Percentiles rank a stretch among this genome's conserved stretches.
Evolutionary conservation across 176 grass and related monocot genomes (phyloP).

Genomic region (Coix lacrymajobi): DNA sequence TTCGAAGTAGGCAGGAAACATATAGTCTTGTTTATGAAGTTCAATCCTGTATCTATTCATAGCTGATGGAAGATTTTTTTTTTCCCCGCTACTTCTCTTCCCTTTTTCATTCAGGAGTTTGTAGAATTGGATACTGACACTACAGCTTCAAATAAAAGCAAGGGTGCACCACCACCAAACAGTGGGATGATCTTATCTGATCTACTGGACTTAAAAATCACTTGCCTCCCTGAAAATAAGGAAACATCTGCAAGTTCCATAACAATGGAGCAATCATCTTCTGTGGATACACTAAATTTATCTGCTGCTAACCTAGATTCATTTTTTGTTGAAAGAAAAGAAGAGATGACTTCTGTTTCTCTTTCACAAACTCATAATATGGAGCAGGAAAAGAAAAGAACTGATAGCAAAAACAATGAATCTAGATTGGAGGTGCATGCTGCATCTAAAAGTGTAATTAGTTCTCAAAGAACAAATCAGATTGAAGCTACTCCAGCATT

Average conservation of each 20-base stretch:
- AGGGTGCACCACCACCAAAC: slow-evolving; percentile 46
- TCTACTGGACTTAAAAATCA: slow-evolving; percentile 73
- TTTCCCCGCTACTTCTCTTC: neutral
- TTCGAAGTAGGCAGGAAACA: slow-evolving; percentile 9
- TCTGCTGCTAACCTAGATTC: slow-evolving; percentile 59
- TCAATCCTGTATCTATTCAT: slow-evolving; percentile 24
- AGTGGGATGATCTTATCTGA: slow-evolving; percentile 62
- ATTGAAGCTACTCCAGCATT: slow-evolving; percentile 47
- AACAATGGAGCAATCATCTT: slow-evolving; percentile 28
- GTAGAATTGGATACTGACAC: slow-evolving; percentile 64
- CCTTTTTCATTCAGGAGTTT: slow-evolving; percentile 55
- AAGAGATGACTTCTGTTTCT: slow-evolving; percentile 22
- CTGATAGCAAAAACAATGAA: slow-evolving; percentile 19
- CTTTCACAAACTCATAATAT: slow-evolving; percentile 6
- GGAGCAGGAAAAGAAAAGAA: slow-evolving; percentile 32
- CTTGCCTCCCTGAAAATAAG: slow-evolving; percentile 41
- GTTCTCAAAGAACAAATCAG: slow-evolving; percentile 28
- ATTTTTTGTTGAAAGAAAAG: slow-evolving; percentile 58
- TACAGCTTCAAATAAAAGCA: slow-evolving; percentile 50
- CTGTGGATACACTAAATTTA: slow-evolving; percentile 33
- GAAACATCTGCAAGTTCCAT: slow-evolving; percentile 28
- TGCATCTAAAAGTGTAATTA: slow-evolving; percentile 16
- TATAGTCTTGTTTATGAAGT: slow-evolving; percentile 13
- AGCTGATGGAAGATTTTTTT: slow-evolving; percentile 13
- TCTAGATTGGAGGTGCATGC: slow-evolving; percentile 19